Conservation (phyloP, 495 filamentous ascomycete species). For the Penicillium tannophilum region DNA sequence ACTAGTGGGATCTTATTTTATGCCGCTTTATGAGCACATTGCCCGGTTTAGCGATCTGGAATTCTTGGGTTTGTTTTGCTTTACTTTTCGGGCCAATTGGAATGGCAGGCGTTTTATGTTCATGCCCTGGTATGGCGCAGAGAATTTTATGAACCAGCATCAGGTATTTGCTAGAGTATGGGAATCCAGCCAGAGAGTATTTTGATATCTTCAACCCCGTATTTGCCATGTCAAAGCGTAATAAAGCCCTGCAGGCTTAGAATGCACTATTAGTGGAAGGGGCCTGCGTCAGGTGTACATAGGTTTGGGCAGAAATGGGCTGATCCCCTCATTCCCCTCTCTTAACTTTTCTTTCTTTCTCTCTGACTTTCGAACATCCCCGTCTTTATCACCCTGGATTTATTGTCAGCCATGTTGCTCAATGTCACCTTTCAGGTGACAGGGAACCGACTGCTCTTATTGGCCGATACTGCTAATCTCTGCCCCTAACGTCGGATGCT, state of each 20-base stretch:
- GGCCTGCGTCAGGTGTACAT: background rate
- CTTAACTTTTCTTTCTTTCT: background rate
- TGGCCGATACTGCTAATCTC: background rate
- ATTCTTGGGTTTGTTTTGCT: slow-evolving; percentile 6
- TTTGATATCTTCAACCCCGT: background rate
- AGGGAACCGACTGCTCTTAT: background rate
- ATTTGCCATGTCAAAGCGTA: background rate
- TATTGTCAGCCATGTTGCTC: background rate
- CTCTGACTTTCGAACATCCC: background rate
- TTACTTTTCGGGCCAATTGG: background rate
- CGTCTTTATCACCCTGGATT: background rate
- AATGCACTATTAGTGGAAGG: background rate
- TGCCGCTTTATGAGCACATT: slow-evolving; percentile 16
- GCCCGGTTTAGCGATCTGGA: slow-evolving; percentile 16
- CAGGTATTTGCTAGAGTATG: slow-evolving; percentile 11
- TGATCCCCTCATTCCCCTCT: background rate
- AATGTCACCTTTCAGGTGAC: background rate
- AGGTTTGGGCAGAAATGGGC: slow-evolving; percentile 7
- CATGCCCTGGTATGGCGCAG: slow-evolving; percentile 9
- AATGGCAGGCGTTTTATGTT: slow-evolving; percentile 6
- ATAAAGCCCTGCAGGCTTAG: background rate
- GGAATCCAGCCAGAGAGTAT: background rate
- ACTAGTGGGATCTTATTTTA: slow-evolving; percentile 5
- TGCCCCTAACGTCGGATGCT: background rate
- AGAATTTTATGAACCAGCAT: slow-evolving; percentile 11